A percentile compares a stretch with the other conserved stretches of the same genome.
phyloP scores from a whole-genome alignment of 1,284 basidiomycete genomes.

The Heterobasidion parviporum region DNA sequence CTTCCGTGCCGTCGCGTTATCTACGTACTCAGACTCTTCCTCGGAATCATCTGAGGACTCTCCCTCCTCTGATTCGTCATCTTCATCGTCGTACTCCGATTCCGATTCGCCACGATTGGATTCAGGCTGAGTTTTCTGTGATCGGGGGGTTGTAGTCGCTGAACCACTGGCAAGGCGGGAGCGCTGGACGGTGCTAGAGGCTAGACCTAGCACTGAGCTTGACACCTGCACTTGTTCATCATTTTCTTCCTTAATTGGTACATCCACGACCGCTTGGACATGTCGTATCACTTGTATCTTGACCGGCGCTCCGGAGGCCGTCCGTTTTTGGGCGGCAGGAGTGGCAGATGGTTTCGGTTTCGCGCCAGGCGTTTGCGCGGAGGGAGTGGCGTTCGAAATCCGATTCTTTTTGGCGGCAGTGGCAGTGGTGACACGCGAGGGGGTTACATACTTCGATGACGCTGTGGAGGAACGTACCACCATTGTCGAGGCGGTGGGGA shows the following conservation, averaged over 20 bases:
- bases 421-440: not conserved
- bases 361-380: not conserved
- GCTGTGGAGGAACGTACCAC: constrained; percentile 18
- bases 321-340: not conserved
- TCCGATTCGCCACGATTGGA: not conserved
- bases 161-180: no score
- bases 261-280: constrained; percentile 11
- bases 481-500: constrained; percentile 13
- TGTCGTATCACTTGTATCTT: constrained; percentile 9
- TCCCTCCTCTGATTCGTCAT: constrained; percentile 8
- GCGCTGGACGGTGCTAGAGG: not conserved
- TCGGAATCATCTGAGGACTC: not conserved
- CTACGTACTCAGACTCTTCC: not conserved
- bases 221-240: not conserved
- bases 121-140: not conserved
- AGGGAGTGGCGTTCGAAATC: not conserved
- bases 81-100: constrained; percentile 1
- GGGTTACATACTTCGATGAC: constrained; percentile 3
- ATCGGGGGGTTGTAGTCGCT: not conserved
- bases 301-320: not conserved
- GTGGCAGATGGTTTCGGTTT: constrained; percentile 3
- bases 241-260: constrained; percentile 12
- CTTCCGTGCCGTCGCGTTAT: not conserved
- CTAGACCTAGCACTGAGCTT: not conserved
- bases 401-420: not conserved